Base-by-base conservation (phyloP, 345 rosid genomes). In the Cardamine occulta region DNA sequence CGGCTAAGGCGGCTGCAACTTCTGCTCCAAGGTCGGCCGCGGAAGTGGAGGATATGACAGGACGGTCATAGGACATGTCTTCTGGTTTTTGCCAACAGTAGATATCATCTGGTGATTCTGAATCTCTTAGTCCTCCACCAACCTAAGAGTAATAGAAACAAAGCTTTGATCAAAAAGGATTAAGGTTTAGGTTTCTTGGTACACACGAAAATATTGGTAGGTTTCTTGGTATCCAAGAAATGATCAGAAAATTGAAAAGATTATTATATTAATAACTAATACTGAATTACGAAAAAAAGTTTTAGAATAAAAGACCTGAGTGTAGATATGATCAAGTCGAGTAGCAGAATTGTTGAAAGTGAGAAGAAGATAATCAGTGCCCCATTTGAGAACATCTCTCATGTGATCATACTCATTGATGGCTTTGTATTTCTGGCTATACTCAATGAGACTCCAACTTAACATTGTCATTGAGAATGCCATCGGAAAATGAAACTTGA, bases 391-490 rank as follows among this genome's bases (percentile, higher is more conserved):
- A 83, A 91, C 83, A 24, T 91, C 97, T 34, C 84, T 74, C 63
- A 80, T 66, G 53, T 93, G 97, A 53, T 84, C 63, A 72, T 85
- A 85, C 74, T 89, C 98, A 15, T 73, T 70, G 74, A 86, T 84
- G 21, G 89, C 84, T 47, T 82, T 15, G 63, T 78, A 91, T 68
- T 93, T 93, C 61, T 89, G 88, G 13, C 58, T 74, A 82, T 93
- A 93, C 71, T 93, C 97, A 63, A 93, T 87, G 7, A 88, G 84
- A 75, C 98, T 93, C 98, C 98, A 93, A 77, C 98, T 93, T 21
- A 93, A 80, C 97, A 93, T 86, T 6, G 98, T 88, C 91, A 91
- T 91, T 63, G 96, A 74, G 69, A 78, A 93, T 19, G 98, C 86
- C 97, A 91, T 89, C 7, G 97, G 98, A 74, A 93, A 91, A 82